A percentile compares a stretch with the other conserved stretches of the same genome.
phyloP scores from a whole-genome alignment of 192 early-diverging fungal species.

The Entophlyctis luteolus region DNA sequence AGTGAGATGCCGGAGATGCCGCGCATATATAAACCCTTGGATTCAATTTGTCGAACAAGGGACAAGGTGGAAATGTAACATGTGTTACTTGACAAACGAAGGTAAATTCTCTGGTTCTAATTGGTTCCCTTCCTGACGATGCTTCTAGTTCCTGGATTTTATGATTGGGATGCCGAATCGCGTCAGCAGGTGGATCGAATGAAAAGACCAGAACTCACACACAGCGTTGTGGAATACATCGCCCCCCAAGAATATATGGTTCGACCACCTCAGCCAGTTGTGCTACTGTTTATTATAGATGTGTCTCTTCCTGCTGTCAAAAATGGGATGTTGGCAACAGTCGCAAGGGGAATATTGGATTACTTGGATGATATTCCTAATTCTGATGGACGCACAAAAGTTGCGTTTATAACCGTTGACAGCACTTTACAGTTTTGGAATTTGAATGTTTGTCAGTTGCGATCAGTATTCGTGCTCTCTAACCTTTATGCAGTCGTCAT shows the following conservation, averaged over 20 bases:
- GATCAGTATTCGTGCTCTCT: constrained; percentile 4
- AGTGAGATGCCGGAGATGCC: constrained; percentile 89
- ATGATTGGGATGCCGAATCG: constrained; percentile 64
- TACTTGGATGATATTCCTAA: constrained; percentile 84
- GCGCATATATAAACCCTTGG: constrained; percentile 96
- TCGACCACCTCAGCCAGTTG: constrained; percentile 93
- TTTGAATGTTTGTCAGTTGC: constrained; percentile 54
- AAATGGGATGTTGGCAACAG: constrained; percentile 74
- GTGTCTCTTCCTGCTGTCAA: constrained; percentile 88
- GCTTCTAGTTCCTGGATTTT: constrained; percentile 46
- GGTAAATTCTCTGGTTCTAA: constrained; percentile 39
- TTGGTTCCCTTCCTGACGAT: background rate
- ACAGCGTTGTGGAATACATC: constrained; percentile 87
- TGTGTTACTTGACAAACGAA: constrained; percentile 90
- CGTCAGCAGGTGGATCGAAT: constrained; percentile 78
- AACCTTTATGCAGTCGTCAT: constrained; percentile 21
- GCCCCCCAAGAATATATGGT: constrained; percentile 98
- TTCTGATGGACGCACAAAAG: constrained; percentile 79
- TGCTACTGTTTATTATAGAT: constrained; percentile 90
- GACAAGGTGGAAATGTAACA: constrained; percentile 92
- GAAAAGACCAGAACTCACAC: constrained; percentile 83
- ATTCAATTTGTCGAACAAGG: constrained; percentile 94
- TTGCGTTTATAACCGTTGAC: constrained; percentile 89
- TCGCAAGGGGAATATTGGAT: constrained; percentile 74
- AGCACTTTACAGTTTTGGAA: constrained; percentile 88